Conservation (phyloP, 768 basidiomycete genomes). For the Austroboletus eburneus region DNA sequence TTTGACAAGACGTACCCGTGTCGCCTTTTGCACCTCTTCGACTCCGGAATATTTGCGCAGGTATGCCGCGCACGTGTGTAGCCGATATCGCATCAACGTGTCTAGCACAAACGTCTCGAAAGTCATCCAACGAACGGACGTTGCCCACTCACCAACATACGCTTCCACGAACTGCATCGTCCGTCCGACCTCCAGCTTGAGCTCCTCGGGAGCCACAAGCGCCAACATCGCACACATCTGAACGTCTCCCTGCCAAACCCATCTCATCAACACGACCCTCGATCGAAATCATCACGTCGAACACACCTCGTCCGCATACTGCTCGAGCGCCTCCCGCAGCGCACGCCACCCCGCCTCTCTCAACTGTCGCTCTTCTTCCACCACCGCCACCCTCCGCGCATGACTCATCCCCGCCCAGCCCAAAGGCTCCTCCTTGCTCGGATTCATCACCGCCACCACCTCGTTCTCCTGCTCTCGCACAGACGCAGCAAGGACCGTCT, state of each 20-base stretch:
- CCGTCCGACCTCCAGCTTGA: constrained; percentile 44
- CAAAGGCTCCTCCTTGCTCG: constrained; percentile 22
- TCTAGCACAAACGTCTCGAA: constrained; percentile 38
- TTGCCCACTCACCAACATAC: constrained; percentile 58
- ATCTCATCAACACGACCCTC: not conserved
- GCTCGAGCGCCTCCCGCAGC: constrained; percentile 52
- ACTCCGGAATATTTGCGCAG: constrained; percentile 59
- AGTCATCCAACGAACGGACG: not conserved
- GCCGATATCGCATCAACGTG: constrained; percentile 52
- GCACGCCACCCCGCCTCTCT: constrained; percentile 55
- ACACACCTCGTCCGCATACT: constrained; percentile 57
- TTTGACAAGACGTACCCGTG: constrained; percentile 41
- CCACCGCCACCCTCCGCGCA: constrained; percentile 24
- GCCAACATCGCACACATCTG: constrained; percentile 77
- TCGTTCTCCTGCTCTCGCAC: constrained; percentile 34
- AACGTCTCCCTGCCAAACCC: constrained; percentile 59
- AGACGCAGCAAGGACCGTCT: constrained; percentile 64
- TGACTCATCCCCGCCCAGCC: constrained; percentile 28
- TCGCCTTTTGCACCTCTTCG: constrained; percentile 48
- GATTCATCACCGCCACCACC: constrained; percentile 9
- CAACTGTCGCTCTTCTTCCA: constrained; percentile 47
- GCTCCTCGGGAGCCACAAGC: constrained; percentile 55
- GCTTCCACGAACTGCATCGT: constrained; percentile 57
- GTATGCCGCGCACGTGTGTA: constrained; percentile 69
- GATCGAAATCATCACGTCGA: not conserved